A percentile compares a stretch with the other conserved stretches of the same genome.
Evolutionary conservation across 2,329 filamentous ascomycete genomes (phyloP).

Genomic region (Alternaria sp.): DNA sequence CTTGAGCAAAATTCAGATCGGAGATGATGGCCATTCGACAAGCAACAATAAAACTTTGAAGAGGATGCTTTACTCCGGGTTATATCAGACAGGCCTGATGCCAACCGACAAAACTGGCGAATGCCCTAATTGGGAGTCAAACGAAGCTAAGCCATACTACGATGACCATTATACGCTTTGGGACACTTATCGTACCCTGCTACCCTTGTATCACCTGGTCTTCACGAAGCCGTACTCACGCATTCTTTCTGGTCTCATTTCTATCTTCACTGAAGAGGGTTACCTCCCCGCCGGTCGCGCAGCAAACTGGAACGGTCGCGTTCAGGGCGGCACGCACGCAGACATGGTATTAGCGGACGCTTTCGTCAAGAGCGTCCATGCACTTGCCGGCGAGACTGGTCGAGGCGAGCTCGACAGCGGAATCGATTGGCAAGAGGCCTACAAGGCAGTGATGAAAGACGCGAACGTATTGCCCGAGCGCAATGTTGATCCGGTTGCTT

Average conservation of each 20-base stretch:
- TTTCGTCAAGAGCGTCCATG: constrained; percentile 39
- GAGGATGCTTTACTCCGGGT: constrained; percentile 43
- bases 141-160: constrained; percentile 42
- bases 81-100: constrained; percentile 49
- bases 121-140: constrained; percentile 31
- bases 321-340: constrained; percentile 45
- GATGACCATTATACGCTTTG: constrained; percentile 40
- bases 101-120: constrained; percentile 38
- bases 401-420: constrained; percentile 11
- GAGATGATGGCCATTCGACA: constrained; percentile 3
- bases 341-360: constrained; percentile 41
- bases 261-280: constrained; percentile 33
- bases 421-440: constrained; percentile 44
- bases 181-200: constrained; percentile 14
- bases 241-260: constrained; percentile 15
- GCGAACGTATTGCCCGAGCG: constrained; percentile 42
- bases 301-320: constrained; percentile 42
- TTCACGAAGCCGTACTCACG: constrained; percentile 17
- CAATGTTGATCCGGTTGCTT: constrained; percentile 31
- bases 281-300: constrained; percentile 45
- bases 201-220: constrained; percentile 21
- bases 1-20: constrained; percentile 57
- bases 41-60: constrained; percentile 8
- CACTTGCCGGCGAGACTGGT: constrained; percentile 3
- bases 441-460: constrained; percentile 43